Conservation (phyloP, 148 eudicot species). For the Limonium bicolor region DNA sequence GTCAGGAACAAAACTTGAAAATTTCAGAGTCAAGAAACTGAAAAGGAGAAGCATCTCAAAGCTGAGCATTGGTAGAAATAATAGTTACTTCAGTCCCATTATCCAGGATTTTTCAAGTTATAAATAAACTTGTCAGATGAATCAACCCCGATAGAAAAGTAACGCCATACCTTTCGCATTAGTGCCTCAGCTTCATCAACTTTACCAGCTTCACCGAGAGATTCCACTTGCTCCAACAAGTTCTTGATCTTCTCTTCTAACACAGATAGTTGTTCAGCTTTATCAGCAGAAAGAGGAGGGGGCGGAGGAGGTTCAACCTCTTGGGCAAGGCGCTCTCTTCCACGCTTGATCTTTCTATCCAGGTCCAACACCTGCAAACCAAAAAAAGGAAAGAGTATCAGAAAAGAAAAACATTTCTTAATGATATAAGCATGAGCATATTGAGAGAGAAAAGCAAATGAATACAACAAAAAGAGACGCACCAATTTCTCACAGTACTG, state of each 20-base stretch:
- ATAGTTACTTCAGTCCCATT: too few species aligned
- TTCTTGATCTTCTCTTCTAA: constrained; percentile 85
- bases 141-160: too few species aligned
- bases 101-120: too few species aligned
- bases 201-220: constrained; percentile 92
- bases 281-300: constrained; percentile 78
- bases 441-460: neutral
- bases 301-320: constrained; percentile 80
- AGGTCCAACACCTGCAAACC: constrained; percentile 71
- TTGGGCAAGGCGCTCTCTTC: constrained; percentile 87
- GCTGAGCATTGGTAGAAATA: too few species aligned
- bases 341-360: constrained; percentile 85
- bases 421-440: neutral
- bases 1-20: too few species aligned
- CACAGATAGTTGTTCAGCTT: constrained; percentile 81
- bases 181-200: constrained; percentile 99
- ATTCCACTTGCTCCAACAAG: constrained; percentile 81
- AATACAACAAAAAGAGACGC: constrained; percentile 9
- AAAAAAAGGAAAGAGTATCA: neutral
- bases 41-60: too few species aligned
- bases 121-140: too few species aligned
- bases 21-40: too few species aligned
- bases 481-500: constrained; percentile 93
- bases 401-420: neutral
- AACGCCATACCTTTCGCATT: constrained; percentile 76